Evolutionary conservation across 2,329 filamentous ascomycete species (phyloP).

Genomic region (Colletotrichum australisinense): DNA sequence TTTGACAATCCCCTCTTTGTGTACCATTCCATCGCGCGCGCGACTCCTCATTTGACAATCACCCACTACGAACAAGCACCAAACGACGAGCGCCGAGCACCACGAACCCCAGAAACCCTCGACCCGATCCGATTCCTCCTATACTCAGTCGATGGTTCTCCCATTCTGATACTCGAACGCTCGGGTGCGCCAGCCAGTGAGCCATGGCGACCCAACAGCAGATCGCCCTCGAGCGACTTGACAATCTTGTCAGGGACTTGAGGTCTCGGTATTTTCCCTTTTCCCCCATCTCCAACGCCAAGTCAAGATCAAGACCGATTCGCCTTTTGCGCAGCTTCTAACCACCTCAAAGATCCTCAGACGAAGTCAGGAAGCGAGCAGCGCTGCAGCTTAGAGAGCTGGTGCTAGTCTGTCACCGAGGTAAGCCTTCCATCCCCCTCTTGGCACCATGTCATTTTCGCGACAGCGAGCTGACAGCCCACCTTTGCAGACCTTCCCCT

Average conservation of each 20-base stretch:
- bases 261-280: conserved; percentile 60
- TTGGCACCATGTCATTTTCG: background rate
- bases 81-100: background rate
- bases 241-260: conserved; percentile 65
- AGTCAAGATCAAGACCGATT: background rate
- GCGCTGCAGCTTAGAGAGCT: conserved; percentile 67
- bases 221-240: conserved; percentile 66
- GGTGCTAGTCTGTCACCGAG: conserved; percentile 66
- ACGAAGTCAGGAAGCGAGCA: conserved; percentile 64
- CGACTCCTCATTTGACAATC: background rate
- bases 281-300: background rate
- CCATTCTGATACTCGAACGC: conserved; percentile 19
- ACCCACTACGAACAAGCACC: background rate
- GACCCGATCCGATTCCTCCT: background rate
- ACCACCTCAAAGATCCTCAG: conserved; percentile 40
- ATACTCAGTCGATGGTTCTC: conserved; percentile 31
- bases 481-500: conserved; percentile 74
- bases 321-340: background rate
- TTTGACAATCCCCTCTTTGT: background rate
- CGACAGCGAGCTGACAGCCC: conserved; percentile 16
- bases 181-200: conserved; percentile 39
- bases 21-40: background rate
- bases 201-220: conserved; percentile 58
- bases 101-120: background rate
- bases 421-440: conserved; percentile 46